phyloP scores from a whole-genome alignment of 441 rosid genomes.

The Brassica hybrid region DNA sequence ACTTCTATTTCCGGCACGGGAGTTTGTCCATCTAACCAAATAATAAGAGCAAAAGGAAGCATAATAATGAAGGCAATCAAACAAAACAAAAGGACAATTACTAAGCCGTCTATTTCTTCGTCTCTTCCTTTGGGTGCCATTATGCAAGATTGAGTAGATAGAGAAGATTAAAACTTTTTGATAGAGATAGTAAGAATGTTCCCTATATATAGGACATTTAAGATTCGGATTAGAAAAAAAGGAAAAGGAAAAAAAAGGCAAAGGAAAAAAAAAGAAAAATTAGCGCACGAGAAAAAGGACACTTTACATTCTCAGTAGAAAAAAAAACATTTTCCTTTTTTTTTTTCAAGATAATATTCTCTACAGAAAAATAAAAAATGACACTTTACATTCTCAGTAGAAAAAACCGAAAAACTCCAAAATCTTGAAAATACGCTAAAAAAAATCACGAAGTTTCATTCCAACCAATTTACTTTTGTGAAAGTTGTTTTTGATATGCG shows the following conservation, averaged over 20 bases:
- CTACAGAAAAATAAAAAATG: too few relatives aligned
- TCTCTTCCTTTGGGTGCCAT: background rate
- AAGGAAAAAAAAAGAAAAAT: too few relatives aligned
- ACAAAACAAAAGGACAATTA: too few relatives aligned
- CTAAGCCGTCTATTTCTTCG: background rate
- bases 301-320: too few relatives aligned
- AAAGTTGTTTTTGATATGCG: background rate
- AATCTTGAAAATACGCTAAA: background rate
- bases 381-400: too few relatives aligned
- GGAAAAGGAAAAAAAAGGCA: too few relatives aligned
- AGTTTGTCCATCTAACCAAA: background rate
- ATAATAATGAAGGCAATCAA: background rate
- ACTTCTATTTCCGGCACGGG: slow-evolving; percentile 1
- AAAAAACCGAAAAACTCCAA: background rate
- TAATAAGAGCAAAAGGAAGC: background rate
- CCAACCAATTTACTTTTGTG: background rate
- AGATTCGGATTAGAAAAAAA: background rate
- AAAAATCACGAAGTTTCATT: background rate
- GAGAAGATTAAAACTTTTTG: background rate
- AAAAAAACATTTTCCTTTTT: too few relatives aligned
- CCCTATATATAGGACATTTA: background rate
- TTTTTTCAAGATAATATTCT: too few relatives aligned
- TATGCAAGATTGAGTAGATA: background rate
- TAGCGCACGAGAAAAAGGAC: background rate
- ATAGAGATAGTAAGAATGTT: background rate